Evolutionary conservation across 1,284 basidiomycete genomes (phyloP), one percentile per base, ranked within the genome.

Genomic region (Moniliella sp.): DNA sequence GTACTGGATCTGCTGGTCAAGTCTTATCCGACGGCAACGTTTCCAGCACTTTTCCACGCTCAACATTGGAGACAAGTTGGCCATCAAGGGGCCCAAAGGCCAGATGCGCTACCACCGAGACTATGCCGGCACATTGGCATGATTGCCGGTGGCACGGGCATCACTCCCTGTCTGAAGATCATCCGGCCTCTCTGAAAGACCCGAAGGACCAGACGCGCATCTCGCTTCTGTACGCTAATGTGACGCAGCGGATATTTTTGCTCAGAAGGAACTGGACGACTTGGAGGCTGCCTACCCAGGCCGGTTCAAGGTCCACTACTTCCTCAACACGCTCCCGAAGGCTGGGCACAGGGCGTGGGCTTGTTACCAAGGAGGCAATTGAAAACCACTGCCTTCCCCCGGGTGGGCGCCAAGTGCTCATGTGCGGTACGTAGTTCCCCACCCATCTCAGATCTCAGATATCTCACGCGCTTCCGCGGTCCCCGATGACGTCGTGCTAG

Each of bases 1-100:
- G 73, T 79, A 65, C 94, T 97, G 60, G 86, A 94, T 62, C 73
- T 97, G 36, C 71, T 97, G 50, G 76, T 97, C 67, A 97, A 97
- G 83, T 72, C 83, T 4, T 97, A 97, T 61, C 82, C 88, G 56
- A 82, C 61, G 91, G 91, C 39, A 94, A 93, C 66, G 78, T 97
- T 57, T 94, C 88, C 13, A 73, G 75, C 64, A 69, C 91, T 52
- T 72, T 70, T 27, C 65, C 71, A 33, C 70, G 84, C 61, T 81
- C 77, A 48, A 49, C 37, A 35, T 55, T 13, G 57, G 50, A 68
- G 88, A 43, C 62, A 74, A 69, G 27, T 68, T 93, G 48, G 73
- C 75, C 46, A 71, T 94, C 67, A 91, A 83, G 64, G 88, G 88
- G 2, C 88, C 88, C 48, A 91, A 82, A 65, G 88, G 88, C 38